These are phyloP conservation scores for Kregervanrija pseudodelftensis DNA, from an alignment of 805 yeast species.

Conservation along the genomic window DNA sequence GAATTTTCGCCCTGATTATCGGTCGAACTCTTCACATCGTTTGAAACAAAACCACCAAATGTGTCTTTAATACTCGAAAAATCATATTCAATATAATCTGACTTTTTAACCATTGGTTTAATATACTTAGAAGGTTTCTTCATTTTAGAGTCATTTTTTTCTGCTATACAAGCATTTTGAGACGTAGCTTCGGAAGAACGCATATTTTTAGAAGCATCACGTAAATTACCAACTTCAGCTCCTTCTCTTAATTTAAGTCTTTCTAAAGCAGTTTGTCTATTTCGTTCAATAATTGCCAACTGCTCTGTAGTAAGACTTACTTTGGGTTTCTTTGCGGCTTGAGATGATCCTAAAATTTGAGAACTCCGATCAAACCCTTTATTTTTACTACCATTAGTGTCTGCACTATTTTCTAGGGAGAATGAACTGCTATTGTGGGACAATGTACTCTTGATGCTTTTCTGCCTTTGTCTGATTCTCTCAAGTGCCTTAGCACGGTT, in stretches of 20 bases:
- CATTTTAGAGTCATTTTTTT: not conserved
- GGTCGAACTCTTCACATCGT: slow-evolving; percentile 24
- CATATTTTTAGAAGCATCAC: slow-evolving; percentile 18
- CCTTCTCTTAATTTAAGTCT: slow-evolving; percentile 14
- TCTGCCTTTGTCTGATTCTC: slow-evolving; percentile 41
- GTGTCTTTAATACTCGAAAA: slow-evolving; percentile 85
- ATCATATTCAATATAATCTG: slow-evolving; percentile 78
- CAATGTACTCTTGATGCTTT: slow-evolving; percentile 9
- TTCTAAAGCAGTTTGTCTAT: slow-evolving; percentile 47
- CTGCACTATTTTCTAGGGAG: too few relatives aligned
- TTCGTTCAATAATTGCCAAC: slow-evolving; percentile 39
- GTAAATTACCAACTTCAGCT: slow-evolving; percentile 5
- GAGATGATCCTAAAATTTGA: too few relatives aligned
- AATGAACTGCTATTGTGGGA: too few relatives aligned
- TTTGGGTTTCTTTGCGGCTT: too few relatives aligned
- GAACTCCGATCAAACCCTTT: too few relatives aligned
- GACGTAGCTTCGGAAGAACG: slow-evolving; percentile 4
- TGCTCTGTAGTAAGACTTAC: slow-evolving; percentile 39
- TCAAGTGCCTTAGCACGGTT: slow-evolving; percentile 59
- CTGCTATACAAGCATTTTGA: not conserved
- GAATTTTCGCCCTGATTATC: slow-evolving; percentile 30
- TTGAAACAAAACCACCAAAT: slow-evolving; percentile 74
- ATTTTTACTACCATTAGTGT: too few relatives aligned
- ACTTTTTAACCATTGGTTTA: slow-evolving; percentile 44
- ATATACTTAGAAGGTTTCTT: slow-evolving; percentile 15